Conservation (phyloP, 495 filamentous ascomycete genomes). For the Tuber aestivum region DNA sequence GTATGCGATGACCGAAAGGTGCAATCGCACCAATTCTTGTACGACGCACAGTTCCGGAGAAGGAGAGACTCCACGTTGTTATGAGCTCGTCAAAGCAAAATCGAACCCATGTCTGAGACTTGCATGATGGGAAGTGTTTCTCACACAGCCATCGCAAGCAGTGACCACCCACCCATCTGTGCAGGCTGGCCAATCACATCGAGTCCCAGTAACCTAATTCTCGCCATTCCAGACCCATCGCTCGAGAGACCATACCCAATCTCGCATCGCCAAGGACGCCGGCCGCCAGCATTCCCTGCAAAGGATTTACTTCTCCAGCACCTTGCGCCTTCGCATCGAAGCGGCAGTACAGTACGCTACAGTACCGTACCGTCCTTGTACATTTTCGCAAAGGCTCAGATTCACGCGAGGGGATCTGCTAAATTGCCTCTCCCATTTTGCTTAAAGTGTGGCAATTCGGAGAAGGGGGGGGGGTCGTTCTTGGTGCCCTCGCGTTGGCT, state of each 20-base stretch:
- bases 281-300: constrained; percentile 32
- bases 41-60: constrained; percentile 31
- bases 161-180: constrained; percentile 27
- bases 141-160: constrained; percentile 26
- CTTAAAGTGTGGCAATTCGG: constrained; percentile 1
- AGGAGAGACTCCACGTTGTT: constrained; percentile 27
- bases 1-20: neutral
- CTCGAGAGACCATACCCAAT: constrained; percentile 35
- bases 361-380: too few relatives aligned
- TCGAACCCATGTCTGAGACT: constrained; percentile 23
- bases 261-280: constrained; percentile 38
- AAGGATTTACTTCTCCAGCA: constrained; percentile 35
- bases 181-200: constrained; percentile 28
- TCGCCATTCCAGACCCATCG: constrained; percentile 36
- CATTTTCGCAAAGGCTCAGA: neutral
- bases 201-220: constrained; percentile 39
- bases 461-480: constrained; percentile 22
- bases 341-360: too few relatives aligned
- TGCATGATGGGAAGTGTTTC: constrained; percentile 24
- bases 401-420: neutral
- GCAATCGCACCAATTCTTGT: constrained; percentile 15
- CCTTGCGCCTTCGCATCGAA: constrained; percentile 34
- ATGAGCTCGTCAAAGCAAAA: constrained; percentile 15
- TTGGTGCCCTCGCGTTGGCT: constrained; percentile 30
- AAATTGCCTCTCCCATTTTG: neutral